phyloP scores from a whole-genome alignment of 345 rosid genomes.

The Carallia pectinifolia region DNA sequence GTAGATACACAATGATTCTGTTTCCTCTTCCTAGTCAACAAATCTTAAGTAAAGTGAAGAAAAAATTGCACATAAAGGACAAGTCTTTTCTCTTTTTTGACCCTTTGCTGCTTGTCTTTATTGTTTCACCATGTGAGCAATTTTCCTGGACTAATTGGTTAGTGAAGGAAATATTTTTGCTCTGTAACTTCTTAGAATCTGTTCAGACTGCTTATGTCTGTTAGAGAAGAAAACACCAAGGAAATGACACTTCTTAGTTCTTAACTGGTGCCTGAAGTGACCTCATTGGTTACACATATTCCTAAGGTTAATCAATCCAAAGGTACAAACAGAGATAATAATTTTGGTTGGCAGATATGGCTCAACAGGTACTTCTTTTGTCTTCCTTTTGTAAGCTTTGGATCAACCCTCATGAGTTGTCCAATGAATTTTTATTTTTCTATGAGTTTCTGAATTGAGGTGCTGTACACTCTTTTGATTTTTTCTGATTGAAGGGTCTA shows the following conservation, averaged over 20 bases:
- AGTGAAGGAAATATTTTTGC: neutral
- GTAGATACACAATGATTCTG: slow-evolving; percentile 30
- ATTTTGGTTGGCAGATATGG: slow-evolving; percentile 17
- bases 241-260: slow-evolving; percentile 17
- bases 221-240: slow-evolving; percentile 6
- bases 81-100: slow-evolving; percentile 18
- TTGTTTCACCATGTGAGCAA: slow-evolving; percentile 9
- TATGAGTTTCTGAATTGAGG: slow-evolving; percentile 11
- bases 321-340: slow-evolving; percentile 2
- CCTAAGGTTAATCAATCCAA: slow-evolving; percentile 18
- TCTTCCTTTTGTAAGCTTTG: no score
- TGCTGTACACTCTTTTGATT: slow-evolving; percentile 21
- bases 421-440: neutral
- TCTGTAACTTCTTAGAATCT: slow-evolving; percentile 9
- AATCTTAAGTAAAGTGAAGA: slow-evolving; percentile 1
- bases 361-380: slow-evolving; percentile 36
- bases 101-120: slow-evolving; percentile 2
- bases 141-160: neutral
- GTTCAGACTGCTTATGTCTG: neutral
- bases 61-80: slow-evolving; percentile 12
- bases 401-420: slow-evolving; percentile 10
- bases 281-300: slow-evolving; percentile 7
- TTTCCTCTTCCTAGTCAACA: slow-evolving; percentile 16
- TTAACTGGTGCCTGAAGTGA: slow-evolving; percentile 8
- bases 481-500: slow-evolving; percentile 13